A percentile compares a stretch with the other conserved stretches of the same genome.
Evolutionary conservation across 768 basidiomycete species (phyloP).

Genomic region (Tephrocybe sp.): DNA sequence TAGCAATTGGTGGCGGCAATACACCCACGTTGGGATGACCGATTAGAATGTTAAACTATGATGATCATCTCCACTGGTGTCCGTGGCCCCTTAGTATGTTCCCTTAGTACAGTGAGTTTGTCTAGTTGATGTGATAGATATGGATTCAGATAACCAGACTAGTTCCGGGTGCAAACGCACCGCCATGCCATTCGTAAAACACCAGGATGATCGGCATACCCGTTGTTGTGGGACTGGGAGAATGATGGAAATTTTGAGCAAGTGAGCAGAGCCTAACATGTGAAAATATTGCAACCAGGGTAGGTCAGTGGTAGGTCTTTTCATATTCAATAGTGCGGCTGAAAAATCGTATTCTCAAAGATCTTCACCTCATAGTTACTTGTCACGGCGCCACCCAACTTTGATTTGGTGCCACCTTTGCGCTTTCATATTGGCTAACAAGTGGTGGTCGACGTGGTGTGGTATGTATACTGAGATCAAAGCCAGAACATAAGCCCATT

Average conservation of each 20-base stretch:
- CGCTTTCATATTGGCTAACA: background rate
- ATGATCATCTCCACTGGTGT: too few relatives aligned
- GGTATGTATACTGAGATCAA: background rate
- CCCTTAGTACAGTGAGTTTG: too few relatives aligned
- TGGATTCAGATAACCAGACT: background rate
- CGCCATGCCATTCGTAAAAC: constrained; percentile 1
- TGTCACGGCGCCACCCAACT: background rate
- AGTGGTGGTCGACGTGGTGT: too few relatives aligned
- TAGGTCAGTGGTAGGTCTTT: background rate
- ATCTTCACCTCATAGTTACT: background rate
- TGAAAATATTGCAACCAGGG: too few relatives aligned
- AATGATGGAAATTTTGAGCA: background rate
- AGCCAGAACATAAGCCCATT: background rate
- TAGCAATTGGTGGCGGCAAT: too few relatives aligned
- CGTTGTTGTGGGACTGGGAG: background rate
- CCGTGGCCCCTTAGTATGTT: too few relatives aligned
- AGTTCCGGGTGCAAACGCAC: too few relatives aligned
- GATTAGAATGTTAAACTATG: too few relatives aligned
- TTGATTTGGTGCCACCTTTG: background rate
- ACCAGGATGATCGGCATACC: constrained; percentile 4
- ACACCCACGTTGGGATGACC: too few relatives aligned
- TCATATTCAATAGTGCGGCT: background rate
- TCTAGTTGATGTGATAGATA: background rate
- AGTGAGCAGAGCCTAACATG: too few relatives aligned
- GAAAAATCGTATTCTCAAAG: background rate